Evolutionary conservation across 371 early-diverging fungal genomes (phyloP), one percentile per base, ranked within the genome.

Genomic region (Coemansia sp.): DNA sequence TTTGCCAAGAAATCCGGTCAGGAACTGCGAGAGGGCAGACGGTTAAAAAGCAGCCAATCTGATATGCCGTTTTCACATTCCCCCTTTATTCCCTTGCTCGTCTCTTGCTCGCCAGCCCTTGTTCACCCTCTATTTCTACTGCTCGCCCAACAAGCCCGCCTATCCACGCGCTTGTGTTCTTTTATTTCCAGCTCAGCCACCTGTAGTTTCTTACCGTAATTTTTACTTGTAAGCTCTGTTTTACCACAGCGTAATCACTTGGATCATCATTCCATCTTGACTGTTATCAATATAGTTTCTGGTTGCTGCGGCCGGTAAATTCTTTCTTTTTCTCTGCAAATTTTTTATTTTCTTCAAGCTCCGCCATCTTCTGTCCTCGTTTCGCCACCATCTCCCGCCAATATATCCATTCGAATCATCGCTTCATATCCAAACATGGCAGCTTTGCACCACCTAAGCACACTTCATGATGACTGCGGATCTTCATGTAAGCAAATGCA

Each of bases 1-100:
- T 61, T 51, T 63, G 63, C 63, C 53, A 53, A 63, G 56, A 63
- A 63, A 63, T 63, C 21, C 40, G 24, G 18, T 3, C 58, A 34
- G 58, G 21, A 22, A 6, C 56, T 26, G 55, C 24, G 29, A 42
- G 37, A 13, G 31, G 29, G 54, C 54, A 24, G 34, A 50, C 48
- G 26, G 48, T 61, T 61, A 50, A 61, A 61, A 61, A 34, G 50
- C 24, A 48, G 16, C 51, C 62, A 61, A 51, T 61, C 62, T 61
- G 62, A 61, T 61, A 22, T 14, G 26, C 6, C 22, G 18, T 37
- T 60, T 63, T 40, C 45, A 2, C 37, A 37, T 11, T 21, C 31
- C 5, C 5, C 34, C 24, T 3, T 53, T 53, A 16, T 29, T 24
- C 40, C 7, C 55, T 26, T 63, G 29, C 42, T 3, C 52, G 48